Percentiles rank a stretch among this genome's conserved stretches.
phyloP scores from a whole-genome alignment of 164 flowering plant genomes.

The Aristolochia contorta region DNA sequence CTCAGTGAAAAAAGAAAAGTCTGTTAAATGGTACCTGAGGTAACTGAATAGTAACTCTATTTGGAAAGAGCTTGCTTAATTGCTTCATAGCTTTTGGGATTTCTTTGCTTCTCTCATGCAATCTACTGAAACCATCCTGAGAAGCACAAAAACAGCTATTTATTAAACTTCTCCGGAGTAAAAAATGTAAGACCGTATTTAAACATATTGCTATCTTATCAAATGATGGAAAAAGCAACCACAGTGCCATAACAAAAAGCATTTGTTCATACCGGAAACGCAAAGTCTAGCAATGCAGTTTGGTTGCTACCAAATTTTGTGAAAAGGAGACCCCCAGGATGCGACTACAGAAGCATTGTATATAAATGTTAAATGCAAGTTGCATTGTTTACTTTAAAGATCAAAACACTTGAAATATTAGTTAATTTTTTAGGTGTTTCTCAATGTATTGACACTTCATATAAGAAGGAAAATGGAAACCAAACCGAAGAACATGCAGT shows the following conservation, averaged over 20 bases:
- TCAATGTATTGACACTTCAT: background rate
- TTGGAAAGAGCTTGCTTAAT: slow-evolving; percentile 72
- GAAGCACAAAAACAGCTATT: slow-evolving; percentile 6
- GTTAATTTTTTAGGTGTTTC: background rate
- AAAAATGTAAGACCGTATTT: too few species aligned
- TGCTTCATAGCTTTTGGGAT: slow-evolving; percentile 61
- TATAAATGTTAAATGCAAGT: background rate
- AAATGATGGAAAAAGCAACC: too few species aligned
- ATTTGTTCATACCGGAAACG: slow-evolving; percentile 54
- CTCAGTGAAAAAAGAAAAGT: background rate
- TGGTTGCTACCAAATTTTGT: slow-evolving; percentile 82
- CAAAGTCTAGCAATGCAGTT: slow-evolving; percentile 74
- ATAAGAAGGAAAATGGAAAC: background rate
- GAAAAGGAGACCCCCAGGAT: slow-evolving; percentile 74
- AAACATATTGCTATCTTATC: too few species aligned
- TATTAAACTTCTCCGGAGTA: background rate
- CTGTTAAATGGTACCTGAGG: slow-evolving; percentile 54
- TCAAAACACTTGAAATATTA: background rate
- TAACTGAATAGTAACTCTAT: slow-evolving; percentile 69
- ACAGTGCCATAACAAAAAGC: background rate
- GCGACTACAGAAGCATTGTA: slow-evolving; percentile 39
- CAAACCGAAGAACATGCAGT: background rate
- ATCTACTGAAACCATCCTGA: slow-evolving; percentile 65
- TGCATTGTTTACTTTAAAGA: too few species aligned
- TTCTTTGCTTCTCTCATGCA: slow-evolving; percentile 76